Percentiles rank a stretch among this genome's conserved stretches.
These are phyloP conservation scores for Hypoxylon sp. DNA, from an alignment of 2,329 filamentous ascomycete genomes.

Conservation along the genomic window DNA sequence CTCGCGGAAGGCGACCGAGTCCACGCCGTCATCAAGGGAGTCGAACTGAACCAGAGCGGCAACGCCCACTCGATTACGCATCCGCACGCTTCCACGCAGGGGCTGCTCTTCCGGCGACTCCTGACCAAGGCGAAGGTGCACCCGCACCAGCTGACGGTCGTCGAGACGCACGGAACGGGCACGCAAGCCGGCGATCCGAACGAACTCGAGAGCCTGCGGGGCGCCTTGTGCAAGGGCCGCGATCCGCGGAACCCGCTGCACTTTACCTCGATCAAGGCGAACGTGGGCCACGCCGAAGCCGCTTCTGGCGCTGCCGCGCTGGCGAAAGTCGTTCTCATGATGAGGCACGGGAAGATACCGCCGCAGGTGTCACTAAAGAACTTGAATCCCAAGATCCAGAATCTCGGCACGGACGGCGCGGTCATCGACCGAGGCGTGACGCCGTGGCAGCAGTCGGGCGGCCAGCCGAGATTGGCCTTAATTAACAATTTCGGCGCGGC, in stretches of 20 bases:
- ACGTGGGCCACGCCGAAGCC: constrained; percentile 35
- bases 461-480: constrained; percentile 17
- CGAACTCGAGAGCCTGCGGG: constrained; percentile 28
- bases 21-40: constrained; percentile 30
- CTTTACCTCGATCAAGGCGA: constrained; percentile 35
- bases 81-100: constrained; percentile 30
- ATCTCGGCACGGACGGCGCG: constrained; percentile 21
- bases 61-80: constrained; percentile 36
- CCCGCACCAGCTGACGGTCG: constrained; percentile 20
- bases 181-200: constrained; percentile 35
- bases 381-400: constrained; percentile 29
- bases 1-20: constrained; percentile 32
- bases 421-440: constrained; percentile 16
- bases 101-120: constrained; percentile 21
- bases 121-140: constrained; percentile 18
- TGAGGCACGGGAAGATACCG: constrained; percentile 29
- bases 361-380: constrained; percentile 28
- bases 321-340: constrained; percentile 34
- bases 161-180: constrained; percentile 32
- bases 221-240: constrained; percentile 14
- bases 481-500: constrained; percentile 39
- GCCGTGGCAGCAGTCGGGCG: constrained; percentile 13
- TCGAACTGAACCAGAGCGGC: constrained; percentile 34
- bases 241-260: constrained; percentile 15
- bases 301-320: constrained; percentile 32